These are phyloP conservation scores for Vitis cinerea DNA, from an alignment of 164 flowering plant species.

Conservation along the genomic window DNA sequence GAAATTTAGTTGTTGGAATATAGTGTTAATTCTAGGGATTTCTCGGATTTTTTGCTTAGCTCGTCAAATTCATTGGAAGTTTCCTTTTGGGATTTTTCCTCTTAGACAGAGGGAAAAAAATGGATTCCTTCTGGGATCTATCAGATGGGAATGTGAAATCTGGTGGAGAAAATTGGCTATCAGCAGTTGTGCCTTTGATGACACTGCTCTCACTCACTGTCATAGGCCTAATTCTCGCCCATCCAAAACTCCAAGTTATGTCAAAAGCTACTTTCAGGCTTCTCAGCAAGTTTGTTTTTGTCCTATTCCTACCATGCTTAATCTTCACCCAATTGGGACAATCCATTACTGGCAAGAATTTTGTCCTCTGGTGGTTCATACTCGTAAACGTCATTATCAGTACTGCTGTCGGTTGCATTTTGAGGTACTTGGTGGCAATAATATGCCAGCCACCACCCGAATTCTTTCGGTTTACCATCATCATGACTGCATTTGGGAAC, in stretches of 20 bases:
- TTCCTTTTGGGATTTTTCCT: too few relatives aligned
- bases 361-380: conserved; percentile 66
- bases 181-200: conserved; percentile 54
- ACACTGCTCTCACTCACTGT: conserved; percentile 52
- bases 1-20: too few relatives aligned
- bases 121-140: not conserved
- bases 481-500: conserved; percentile 70
- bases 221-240: conserved; percentile 53
- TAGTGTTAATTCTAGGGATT: too few relatives aligned
- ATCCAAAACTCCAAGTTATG: conserved; percentile 42
- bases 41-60: too few relatives aligned
- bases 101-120: not conserved
- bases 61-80: too few relatives aligned
- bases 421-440: conserved; percentile 54
- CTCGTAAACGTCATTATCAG: conserved; percentile 62
- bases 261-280: conserved; percentile 63
- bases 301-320: conserved; percentile 61
- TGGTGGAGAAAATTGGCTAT: conserved; percentile 15
- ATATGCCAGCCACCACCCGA: conserved; percentile 62
- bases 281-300: conserved; percentile 73
- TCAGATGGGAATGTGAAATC: conserved; percentile 5
- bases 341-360: conserved; percentile 44
- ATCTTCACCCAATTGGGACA: conserved; percentile 57
- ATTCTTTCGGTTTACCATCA: conserved; percentile 50
- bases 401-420: conserved; percentile 46